Evolutionary conservation across 805 yeast genomes (phyloP), one percentile per base, ranked within the genome.

Genomic region (Metschnikowia vanudenii): DNA sequence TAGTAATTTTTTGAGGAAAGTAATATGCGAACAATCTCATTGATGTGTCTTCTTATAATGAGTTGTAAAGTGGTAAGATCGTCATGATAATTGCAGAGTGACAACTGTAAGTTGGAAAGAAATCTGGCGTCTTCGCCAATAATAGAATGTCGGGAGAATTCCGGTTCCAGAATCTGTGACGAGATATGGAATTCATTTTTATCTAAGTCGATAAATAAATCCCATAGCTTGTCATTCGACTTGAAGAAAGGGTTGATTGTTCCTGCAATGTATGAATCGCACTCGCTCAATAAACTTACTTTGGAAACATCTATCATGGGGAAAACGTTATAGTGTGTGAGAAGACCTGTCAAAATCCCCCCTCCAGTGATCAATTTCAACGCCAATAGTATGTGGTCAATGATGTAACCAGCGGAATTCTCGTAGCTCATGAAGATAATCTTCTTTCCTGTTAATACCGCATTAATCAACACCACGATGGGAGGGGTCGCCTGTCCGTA

Each of bases 221-320:
- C 87, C 85, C 86, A 84, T 17, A 77, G 57, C 37, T 70, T 71
- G 28, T 68, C 70, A 46, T 75, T 75, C 28, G 76, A 72, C 55
- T 80, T 80, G 58, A 85, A 78, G 34, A 82, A 75, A 13, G 84
- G 78, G 58, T 85, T 85, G 34, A 84, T 79, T 3, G 89, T 83
- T 3, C 92, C 92, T 2, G 85, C 75, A 39, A 85, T 64, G 54
- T 69, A 79, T 24, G 65, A 66, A 26, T 55, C 67, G 50, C 67
- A 72, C 42, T 58, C 64, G 49, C 70, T 69, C 41, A 81, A 60
- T 1, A 75, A 52, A 48, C 79, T 82, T 37, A 82, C 65, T 49
- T 80, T 75, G 2, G 84, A 78, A 1, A 83, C 76, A 52, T 84
- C 90, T 35, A 82, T 67, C 26, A 81, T 74, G 2, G 90, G 90